phyloP scores from a whole-genome alignment of 2,329 filamentous ascomycete genomes.

The Plectosphaerella plurivora region DNA sequence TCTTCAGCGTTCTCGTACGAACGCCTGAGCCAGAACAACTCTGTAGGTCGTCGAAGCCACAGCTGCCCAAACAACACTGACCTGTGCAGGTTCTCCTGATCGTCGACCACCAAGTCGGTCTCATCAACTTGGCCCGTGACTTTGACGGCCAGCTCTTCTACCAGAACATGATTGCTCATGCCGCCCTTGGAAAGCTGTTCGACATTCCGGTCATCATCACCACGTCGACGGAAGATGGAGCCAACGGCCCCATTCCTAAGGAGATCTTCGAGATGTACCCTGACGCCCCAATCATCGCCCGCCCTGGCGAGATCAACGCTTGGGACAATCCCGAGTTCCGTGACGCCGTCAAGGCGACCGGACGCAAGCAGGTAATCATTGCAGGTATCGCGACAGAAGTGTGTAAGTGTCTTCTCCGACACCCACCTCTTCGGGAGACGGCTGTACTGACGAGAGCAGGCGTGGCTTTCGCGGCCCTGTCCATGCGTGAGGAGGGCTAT shows the following conservation, averaged over 20 bases:
- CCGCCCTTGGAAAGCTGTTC: constrained; percentile 52
- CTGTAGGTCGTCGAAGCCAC: too few relatives aligned
- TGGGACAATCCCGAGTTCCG: constrained; percentile 60
- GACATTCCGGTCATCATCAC: constrained; percentile 53
- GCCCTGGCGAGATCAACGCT: constrained; percentile 58
- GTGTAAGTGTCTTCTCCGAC: constrained; percentile 26
- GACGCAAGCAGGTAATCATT: constrained; percentile 56
- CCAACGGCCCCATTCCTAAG: constrained; percentile 55
- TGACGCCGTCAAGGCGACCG: constrained; percentile 48
- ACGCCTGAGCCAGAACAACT: too few relatives aligned
- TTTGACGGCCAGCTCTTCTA: constrained; percentile 50
- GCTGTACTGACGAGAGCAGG: constrained; percentile 18
- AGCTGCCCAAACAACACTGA: background rate
- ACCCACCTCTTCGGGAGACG: background rate
- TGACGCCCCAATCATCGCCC: constrained; percentile 49
- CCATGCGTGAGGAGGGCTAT: constrained; percentile 54
- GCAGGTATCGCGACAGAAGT: constrained; percentile 60
- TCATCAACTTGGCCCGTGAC: constrained; percentile 50
- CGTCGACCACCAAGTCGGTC: constrained; percentile 48
- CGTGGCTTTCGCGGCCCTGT: constrained; percentile 56
- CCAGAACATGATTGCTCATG: constrained; percentile 54
- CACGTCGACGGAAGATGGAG: constrained; percentile 50
- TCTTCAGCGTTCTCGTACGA: too few relatives aligned
- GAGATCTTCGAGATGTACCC: constrained; percentile 56
- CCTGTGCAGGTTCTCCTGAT: constrained; percentile 32